Evolutionary conservation across 2,329 filamentous ascomycete species (phyloP), one percentile per base, ranked within the genome.

Genomic region (Neofusicoccum laricinum): DNA sequence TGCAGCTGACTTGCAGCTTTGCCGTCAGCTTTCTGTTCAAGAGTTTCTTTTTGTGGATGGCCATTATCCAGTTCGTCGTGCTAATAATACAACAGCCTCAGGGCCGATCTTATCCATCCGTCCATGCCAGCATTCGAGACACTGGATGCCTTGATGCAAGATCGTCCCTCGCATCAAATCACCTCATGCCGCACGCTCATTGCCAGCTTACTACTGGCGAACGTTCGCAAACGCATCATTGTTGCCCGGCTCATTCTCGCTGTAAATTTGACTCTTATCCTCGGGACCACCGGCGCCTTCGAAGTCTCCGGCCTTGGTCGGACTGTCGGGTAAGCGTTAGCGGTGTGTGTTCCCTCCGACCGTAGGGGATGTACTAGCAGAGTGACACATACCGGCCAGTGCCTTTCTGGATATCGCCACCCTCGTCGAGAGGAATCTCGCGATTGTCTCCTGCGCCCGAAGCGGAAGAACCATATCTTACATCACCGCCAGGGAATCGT

Each of bases 251-350:
- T 77, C 71, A 25, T 74, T 73, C 66, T 76, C 72, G 15, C 72
- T 74, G 64, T 74, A 77, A 7, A 74, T 69, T 34, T 70, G 30
- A 11, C 15, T 14, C 70, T 81, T 81, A 61, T 77, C 77, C 71
- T 83, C 81, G 2, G 80, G 81, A 14, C 80, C 81, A 1, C 81
- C 82, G 0, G 70, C 68, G 30, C 81, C 82, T 65, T 83, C 81
- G 62, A 82, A 84, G 66, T 83, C 81, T 40, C 75, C 66, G 0
- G 80, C 80, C 69, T 83, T 83, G 63, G 78, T 81, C 4, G 73
- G 70, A 59, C 76, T 79, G 64, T 6, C 5, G 7, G 25, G 7
- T 30, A 30, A 30, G 25, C 25, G 25, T 30, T 30, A 7, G 25
- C 25, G 25, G 25, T 6, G 25, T 30, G 5, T 30, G 2, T 7